phyloP scores from a whole-genome alignment of 1,284 basidiomycete genomes.

The Meira nashicola region DNA sequence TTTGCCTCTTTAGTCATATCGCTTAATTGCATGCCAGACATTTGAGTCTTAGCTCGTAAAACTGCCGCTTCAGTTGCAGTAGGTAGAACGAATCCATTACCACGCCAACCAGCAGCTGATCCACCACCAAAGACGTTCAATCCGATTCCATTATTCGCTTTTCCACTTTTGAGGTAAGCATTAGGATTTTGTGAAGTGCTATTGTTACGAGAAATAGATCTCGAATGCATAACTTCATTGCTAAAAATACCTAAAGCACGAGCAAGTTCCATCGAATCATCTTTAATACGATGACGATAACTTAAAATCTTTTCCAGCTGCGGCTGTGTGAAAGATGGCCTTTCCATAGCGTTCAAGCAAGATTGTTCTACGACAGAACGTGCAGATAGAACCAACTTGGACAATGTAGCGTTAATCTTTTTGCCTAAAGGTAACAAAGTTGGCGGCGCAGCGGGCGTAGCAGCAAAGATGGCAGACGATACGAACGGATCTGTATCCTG shows the following conservation, averaged over 20 bases:
- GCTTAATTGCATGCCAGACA: slow-evolving; percentile 27
- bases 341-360: neutral
- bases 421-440: slow-evolving; percentile 53
- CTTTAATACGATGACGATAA: slow-evolving; percentile 39
- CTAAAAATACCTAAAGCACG: slow-evolving; percentile 23
- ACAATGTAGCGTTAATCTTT: slow-evolving; percentile 56
- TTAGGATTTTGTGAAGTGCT: slow-evolving; percentile 18
- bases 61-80: slow-evolving; percentile 31
- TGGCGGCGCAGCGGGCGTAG: slow-evolving; percentile 6
- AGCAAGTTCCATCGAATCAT: slow-evolving; percentile 38
- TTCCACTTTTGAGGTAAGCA: slow-evolving; percentile 28
- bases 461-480: slow-evolving; percentile 8
- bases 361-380: slow-evolving; percentile 52
- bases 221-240: slow-evolving; percentile 25
- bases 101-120: slow-evolving; percentile 50
- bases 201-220: neutral
- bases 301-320: slow-evolving; percentile 29
- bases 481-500: neutral
- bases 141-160: slow-evolving; percentile 32
- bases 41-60: slow-evolving; percentile 27
- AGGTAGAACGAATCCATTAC: slow-evolving; percentile 52
- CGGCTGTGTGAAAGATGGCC: neutral
- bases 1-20: slow-evolving; percentile 31
- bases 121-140: slow-evolving; percentile 42
- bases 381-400: slow-evolving; percentile 56